Evolutionary conservation across 805 yeast species (phyloP).

Genomic region (Debaryomyces hansenii): DNA sequence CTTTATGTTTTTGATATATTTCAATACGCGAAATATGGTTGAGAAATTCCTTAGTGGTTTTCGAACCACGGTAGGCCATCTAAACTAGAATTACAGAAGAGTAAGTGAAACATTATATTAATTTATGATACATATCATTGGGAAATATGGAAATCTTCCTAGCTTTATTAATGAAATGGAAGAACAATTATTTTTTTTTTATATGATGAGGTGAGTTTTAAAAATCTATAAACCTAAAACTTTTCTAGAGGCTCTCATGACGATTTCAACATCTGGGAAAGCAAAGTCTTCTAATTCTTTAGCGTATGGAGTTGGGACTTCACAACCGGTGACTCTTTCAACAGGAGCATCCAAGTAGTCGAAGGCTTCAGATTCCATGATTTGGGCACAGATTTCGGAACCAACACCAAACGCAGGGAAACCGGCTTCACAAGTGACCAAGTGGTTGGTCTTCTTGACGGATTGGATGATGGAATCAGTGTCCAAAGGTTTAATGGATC

Average conservation of each 20-base stretch:
- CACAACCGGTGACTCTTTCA: constrained; percentile 98
- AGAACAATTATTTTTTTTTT: not conserved
- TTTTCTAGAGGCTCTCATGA: constrained; percentile 82
- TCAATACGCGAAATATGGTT: too few species aligned
- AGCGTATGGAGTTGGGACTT: constrained; percentile 99
- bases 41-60: too few species aligned
- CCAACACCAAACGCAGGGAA: constrained; percentile 99
- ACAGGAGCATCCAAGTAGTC: constrained; percentile 98
- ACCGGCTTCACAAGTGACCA: constrained; percentile 94
- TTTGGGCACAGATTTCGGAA: constrained; percentile 94
- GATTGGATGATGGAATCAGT: constrained; percentile 80
- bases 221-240: constrained; percentile 61
- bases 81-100: not conserved
- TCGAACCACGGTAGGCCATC: too few species aligned
- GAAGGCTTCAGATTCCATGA: constrained; percentile 97
- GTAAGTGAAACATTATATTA: not conserved
- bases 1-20: too few species aligned
- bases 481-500: constrained; percentile 97
- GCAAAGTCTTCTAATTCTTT: constrained; percentile 95
- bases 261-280: constrained; percentile 94
- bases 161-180: not conserved
- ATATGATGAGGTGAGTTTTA: not conserved
- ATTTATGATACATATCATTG: not conserved
- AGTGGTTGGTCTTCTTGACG: constrained; percentile 94
- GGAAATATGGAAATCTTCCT: not conserved